Evolutionary conservation across 306 rosid species (phyloP).

Genomic region (Malus sieversii): DNA sequence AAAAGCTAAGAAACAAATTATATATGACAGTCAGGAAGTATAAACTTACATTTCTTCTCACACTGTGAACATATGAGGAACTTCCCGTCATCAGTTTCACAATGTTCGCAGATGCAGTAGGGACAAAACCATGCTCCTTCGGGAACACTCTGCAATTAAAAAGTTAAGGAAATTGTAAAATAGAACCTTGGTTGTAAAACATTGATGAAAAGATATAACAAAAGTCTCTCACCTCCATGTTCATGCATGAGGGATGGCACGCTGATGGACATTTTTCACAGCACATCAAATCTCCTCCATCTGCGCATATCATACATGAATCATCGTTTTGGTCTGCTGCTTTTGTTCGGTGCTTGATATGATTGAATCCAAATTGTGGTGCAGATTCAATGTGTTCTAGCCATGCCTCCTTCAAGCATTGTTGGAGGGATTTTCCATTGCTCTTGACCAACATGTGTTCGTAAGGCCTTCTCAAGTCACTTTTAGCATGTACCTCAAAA

Average conservation of each 20-base stretch:
- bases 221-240: slow-evolving; percentile 20
- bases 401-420: slow-evolving; percentile 14
- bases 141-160: slow-evolving; percentile 23
- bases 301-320: slow-evolving; percentile 32
- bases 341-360: not conserved
- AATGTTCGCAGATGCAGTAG: slow-evolving; percentile 31
- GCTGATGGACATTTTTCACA: slow-evolving; percentile 33
- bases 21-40: not conserved
- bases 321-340: slow-evolving; percentile 21
- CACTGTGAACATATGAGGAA: slow-evolving; percentile 18
- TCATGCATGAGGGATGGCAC: slow-evolving; percentile 20
- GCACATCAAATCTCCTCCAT: slow-evolving; percentile 33
- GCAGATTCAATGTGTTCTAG: not conserved
- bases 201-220: not conserved
- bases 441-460: not conserved
- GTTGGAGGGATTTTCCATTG: not conserved
- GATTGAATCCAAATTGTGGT: not conserved
- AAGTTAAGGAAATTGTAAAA: not conserved
- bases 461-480: slow-evolving; percentile 16
- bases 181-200: not conserved
- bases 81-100: slow-evolving; percentile 6
- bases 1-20: not conserved
- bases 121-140: slow-evolving; percentile 29
- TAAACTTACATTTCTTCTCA: slow-evolving; percentile 22
- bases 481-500: slow-evolving; percentile 28